Percentiles rank a stretch among this genome's conserved stretches.
Conservation (phyloP, 352 stramenopile species). For the Phytophthora hybrid region DNA sequence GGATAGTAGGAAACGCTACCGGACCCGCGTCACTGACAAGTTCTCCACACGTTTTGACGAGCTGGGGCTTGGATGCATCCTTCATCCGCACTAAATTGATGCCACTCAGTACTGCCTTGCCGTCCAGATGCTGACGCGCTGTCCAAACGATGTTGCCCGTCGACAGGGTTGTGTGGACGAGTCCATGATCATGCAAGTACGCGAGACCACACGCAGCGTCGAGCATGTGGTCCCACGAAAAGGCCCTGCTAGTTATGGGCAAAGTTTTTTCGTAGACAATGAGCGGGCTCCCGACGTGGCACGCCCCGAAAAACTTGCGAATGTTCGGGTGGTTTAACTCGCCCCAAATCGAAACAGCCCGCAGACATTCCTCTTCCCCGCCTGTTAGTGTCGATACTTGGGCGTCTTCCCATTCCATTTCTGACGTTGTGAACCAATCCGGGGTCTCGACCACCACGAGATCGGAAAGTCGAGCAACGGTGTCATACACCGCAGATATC, state of each 20-base stretch:
- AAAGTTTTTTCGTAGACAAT: background rate
- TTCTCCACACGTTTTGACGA: background rate
- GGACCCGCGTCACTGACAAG: background rate
- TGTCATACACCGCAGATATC: background rate
- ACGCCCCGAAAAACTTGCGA: slow-evolving; percentile 31
- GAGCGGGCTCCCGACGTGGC: slow-evolving; percentile 26
- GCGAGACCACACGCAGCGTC: background rate
- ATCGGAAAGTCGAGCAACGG: background rate
- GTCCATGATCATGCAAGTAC: background rate
- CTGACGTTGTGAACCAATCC: no score
- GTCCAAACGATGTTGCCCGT: background rate
- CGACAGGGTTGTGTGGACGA: background rate
- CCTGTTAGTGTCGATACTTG: background rate
- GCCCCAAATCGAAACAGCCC: slow-evolving; percentile 13
- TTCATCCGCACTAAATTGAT: background rate
- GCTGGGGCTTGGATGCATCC: background rate
- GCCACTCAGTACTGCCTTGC: slow-evolving; percentile 1
- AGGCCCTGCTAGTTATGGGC: background rate
- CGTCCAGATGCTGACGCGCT: background rate
- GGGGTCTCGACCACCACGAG: background rate
- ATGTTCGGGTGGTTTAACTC: slow-evolving; percentile 30
- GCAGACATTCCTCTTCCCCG: slow-evolving; percentile 22
- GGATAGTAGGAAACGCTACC: background rate
- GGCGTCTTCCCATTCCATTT: slow-evolving; percentile 8
- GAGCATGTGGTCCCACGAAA: background rate